These are phyloP conservation scores for Cordyceps cicadae DNA, from an alignment of 2,329 filamentous ascomycete species.

Conservation along the genomic window DNA sequence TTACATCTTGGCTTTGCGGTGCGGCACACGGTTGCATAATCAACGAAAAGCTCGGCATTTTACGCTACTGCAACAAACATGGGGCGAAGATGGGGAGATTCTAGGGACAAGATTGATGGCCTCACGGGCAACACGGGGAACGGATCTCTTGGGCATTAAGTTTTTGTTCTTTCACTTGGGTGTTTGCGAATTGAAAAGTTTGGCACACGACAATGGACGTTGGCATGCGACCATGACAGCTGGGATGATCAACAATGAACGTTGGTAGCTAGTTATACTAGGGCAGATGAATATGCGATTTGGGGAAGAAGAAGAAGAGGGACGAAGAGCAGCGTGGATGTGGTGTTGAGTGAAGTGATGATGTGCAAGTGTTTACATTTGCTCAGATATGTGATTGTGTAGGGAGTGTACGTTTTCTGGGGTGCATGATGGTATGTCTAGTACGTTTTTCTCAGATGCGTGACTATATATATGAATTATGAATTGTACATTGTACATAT, in stretches of 20 bases:
- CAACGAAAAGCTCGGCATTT: slow-evolving; percentile 7
- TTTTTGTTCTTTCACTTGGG: slow-evolving; percentile 7
- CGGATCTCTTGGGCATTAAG: slow-evolving; percentile 5
- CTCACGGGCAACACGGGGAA: slow-evolving; percentile 2
- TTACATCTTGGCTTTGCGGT: slow-evolving; percentile 7
- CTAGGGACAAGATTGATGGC: slow-evolving; percentile 8
- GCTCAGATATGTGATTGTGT: neutral
- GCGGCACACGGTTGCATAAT: slow-evolving; percentile 7
- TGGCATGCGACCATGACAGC: slow-evolving; percentile 2
- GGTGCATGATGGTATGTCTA: too few relatives aligned
- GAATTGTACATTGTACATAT: neutral
- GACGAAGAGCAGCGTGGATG: neutral
- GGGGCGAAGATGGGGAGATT: neutral
- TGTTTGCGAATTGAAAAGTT: slow-evolving; percentile 10
- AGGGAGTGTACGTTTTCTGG: neutral
- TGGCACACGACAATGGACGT: slow-evolving; percentile 7
- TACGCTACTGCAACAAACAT: neutral
- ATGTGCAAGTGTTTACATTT: neutral
- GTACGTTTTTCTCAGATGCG: neutral
- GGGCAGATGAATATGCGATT: slow-evolving; percentile 2
- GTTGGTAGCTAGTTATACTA: slow-evolving; percentile 3
- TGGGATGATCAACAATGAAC: neutral
- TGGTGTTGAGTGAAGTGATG: neutral
- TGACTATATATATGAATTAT: too few relatives aligned
- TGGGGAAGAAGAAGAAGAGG: neutral